Conservation (phyloP, 1,139 yeast species). For the Pneumocystis carinii region DNA sequence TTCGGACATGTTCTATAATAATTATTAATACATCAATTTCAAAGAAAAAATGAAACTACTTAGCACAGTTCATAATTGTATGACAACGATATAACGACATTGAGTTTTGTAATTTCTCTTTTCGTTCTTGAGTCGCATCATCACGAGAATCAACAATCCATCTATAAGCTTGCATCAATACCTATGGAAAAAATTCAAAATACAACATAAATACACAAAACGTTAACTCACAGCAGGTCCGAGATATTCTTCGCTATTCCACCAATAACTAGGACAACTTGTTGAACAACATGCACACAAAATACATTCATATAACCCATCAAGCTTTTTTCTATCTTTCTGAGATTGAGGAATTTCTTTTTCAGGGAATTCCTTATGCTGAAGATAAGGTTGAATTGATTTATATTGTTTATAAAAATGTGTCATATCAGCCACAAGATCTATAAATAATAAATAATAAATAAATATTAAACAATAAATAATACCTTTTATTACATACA, state of each 20-base stretch:
- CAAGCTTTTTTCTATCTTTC: slow-evolving; percentile 90
- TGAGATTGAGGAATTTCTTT: slow-evolving; percentile 90
- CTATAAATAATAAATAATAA: background rate
- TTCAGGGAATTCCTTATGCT: slow-evolving; percentile 70
- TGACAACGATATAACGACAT: slow-evolving; percentile 98
- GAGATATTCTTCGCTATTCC: slow-evolving; percentile 97
- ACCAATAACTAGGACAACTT: slow-evolving; percentile 98
- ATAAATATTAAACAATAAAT: slow-evolving; percentile 84
- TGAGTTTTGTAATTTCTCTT: slow-evolving; percentile 82
- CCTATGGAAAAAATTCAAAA: slow-evolving; percentile 40
- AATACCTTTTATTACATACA: slow-evolving; percentile 92
- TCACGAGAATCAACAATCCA: slow-evolving; percentile 98
- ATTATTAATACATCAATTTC: slow-evolving; percentile 40
- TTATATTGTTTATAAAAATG: slow-evolving; percentile 96
- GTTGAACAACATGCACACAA: slow-evolving; percentile 98
- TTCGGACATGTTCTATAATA: slow-evolving; percentile 97
- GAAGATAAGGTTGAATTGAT: slow-evolving; percentile 92
- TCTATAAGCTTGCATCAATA: slow-evolving; percentile 97
- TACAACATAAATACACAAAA: slow-evolving; percentile 70
- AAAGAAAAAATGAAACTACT: background rate
- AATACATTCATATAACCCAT: slow-evolving; percentile 94
- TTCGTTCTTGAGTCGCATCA: slow-evolving; percentile 68
- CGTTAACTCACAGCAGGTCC: slow-evolving; percentile 99
- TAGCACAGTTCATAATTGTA: slow-evolving; percentile 30
- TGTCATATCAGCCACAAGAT: slow-evolving; percentile 84